Conservation (phyloP, 768 basidiomycete species). For the Tylopilus sp. region DNA sequence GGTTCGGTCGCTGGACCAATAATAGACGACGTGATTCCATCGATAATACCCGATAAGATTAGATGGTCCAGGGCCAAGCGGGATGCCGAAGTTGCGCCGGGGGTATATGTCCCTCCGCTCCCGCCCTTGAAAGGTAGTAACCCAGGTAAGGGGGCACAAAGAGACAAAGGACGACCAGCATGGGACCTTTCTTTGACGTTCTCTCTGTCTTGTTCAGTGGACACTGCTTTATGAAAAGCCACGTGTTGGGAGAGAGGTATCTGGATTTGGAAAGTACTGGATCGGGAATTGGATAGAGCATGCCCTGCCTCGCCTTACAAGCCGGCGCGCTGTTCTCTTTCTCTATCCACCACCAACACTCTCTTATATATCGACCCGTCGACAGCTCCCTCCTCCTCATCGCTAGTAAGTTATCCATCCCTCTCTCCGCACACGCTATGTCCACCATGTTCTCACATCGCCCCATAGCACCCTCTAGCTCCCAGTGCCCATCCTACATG, state of each 20-base stretch:
- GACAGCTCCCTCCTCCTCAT: not conserved
- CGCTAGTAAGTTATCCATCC: slow-evolving; percentile 5
- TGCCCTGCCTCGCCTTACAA: slow-evolving; percentile 33
- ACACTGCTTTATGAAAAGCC: slow-evolving; percentile 15
- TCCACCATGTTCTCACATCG: slow-evolving; percentile 10
- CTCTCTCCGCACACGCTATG: not conserved
- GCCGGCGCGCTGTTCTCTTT: slow-evolving; percentile 27
- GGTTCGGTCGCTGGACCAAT: slow-evolving; percentile 3
- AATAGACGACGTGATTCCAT: slow-evolving; percentile 15
- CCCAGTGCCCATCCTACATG: slow-evolving; percentile 16
- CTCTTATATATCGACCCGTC: slow-evolving; percentile 3
- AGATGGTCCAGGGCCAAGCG: slow-evolving; percentile 19
- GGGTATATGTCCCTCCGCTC: not conserved
- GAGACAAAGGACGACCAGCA: slow-evolving; percentile 4
- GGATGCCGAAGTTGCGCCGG: slow-evolving; percentile 9
- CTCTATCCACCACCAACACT: slow-evolving; percentile 9
- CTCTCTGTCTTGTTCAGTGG: not conserved
- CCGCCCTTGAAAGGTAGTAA: slow-evolving; percentile 1
- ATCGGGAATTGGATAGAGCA: slow-evolving; percentile 30
- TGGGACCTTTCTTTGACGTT: too few species aligned
- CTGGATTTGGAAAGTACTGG: slow-evolving; percentile 19
- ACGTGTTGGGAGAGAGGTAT: slow-evolving; percentile 29
- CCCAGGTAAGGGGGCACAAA: not conserved
- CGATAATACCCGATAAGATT: slow-evolving; percentile 28
- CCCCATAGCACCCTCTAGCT: slow-evolving; percentile 8